Evolutionary conservation across 2,329 filamentous ascomycete genomes (phyloP).

Genomic region (Rachicladosporium sp.): DNA sequence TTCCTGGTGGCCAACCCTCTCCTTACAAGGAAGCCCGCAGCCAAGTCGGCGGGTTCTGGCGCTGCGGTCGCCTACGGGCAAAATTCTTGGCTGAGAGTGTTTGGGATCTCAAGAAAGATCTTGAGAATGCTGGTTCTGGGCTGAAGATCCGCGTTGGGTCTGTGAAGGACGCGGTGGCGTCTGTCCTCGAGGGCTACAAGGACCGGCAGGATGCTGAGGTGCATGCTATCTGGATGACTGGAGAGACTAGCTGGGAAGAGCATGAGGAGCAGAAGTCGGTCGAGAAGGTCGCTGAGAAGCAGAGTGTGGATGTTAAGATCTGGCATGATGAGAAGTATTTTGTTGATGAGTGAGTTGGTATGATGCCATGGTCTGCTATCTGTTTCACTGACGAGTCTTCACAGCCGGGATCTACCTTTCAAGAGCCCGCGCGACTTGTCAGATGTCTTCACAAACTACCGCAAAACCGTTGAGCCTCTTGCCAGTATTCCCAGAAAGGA

Average conservation of each 20-base stretch:
- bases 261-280: constrained; percentile 49
- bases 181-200: constrained; percentile 40
- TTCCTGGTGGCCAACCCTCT: constrained; percentile 40
- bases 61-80: constrained; percentile 59
- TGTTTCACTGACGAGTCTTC: background rate
- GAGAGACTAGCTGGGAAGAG: constrained; percentile 59
- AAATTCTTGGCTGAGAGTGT: constrained; percentile 62
- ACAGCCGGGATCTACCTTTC: constrained; percentile 54
- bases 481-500: constrained; percentile 49
- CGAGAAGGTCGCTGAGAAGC: constrained; percentile 38
- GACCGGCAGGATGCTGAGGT: constrained; percentile 33
- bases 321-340: constrained; percentile 70
- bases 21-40: constrained; percentile 61
- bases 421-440: constrained; percentile 48
- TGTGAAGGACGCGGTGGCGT: constrained; percentile 45
- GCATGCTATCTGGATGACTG: constrained; percentile 60
- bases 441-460: constrained; percentile 63
- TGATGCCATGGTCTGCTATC: too few relatives aligned
- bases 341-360: constrained; percentile 57
- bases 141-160: constrained; percentile 53
- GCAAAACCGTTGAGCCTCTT: constrained; percentile 61
- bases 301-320: constrained; percentile 47
- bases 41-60: constrained; percentile 54
- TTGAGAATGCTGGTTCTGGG: constrained; percentile 48
- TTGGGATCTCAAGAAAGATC: constrained; percentile 55